phyloP scores from a whole-genome alignment of 352 stramenopile genomes.

The Pythium insidiosum region DNA sequence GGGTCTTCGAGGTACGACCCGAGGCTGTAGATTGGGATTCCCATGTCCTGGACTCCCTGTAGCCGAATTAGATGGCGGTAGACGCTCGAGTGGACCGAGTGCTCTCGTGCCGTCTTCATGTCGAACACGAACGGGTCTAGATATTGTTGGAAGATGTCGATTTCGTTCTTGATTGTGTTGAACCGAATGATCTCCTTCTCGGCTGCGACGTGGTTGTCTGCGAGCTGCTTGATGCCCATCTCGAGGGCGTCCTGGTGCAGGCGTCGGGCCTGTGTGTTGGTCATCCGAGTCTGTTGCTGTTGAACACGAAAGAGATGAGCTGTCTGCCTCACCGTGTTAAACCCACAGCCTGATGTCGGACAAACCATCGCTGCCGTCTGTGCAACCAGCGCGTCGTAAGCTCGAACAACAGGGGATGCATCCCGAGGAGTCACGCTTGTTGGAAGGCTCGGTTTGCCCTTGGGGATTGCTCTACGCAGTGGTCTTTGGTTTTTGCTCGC shows the following conservation, averaged over 20 bases:
- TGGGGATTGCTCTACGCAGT: no score
- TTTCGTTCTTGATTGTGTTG: constrained; percentile 65
- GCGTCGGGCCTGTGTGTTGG: constrained; percentile 19
- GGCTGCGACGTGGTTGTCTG: constrained; percentile 31
- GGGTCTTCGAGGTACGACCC: constrained; percentile 31
- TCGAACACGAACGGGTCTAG: constrained; percentile 60
- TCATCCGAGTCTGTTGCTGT: constrained; percentile 2
- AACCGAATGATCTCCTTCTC: constrained; percentile 56
- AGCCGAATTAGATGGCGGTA: constrained; percentile 67
- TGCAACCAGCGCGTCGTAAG: constrained; percentile 43
- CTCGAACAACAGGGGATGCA: constrained; percentile 28
- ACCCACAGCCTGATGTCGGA: no score
- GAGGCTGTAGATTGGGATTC: constrained; percentile 72
- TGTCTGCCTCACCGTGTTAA: no score
- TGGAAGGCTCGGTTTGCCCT: no score
- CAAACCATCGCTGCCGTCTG: constrained; percentile 46
- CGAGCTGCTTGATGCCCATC: constrained; percentile 55
- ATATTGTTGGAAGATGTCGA: constrained; percentile 75
- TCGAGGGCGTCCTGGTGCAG: constrained; percentile 31
- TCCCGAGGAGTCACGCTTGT: no score
- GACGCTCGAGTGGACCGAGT: constrained; percentile 55
- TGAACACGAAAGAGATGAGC: no score
- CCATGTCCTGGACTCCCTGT: constrained; percentile 57
- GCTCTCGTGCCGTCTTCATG: constrained; percentile 39
- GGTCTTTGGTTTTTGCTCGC: no score